phyloP scores from a whole-genome alignment of 1,139 yeast species.

The Hyphopichia burtonii region DNA sequence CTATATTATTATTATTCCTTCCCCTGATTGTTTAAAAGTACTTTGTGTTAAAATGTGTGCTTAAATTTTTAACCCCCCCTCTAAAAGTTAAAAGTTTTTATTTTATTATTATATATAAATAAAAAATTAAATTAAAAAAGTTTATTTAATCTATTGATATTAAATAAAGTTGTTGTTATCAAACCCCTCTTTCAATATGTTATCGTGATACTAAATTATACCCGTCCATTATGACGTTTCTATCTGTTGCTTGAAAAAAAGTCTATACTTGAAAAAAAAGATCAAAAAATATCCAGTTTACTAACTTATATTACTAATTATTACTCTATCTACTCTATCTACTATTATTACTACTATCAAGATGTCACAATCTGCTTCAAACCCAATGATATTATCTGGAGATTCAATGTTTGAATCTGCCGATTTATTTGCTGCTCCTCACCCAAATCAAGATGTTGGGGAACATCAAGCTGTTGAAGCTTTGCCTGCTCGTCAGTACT shows the following conservation, averaged over 20 bases:
- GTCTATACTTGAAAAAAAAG: not conserved
- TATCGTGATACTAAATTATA: constrained; percentile 21
- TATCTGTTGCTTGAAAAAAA: not conserved
- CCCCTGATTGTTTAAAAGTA: constrained; percentile 8
- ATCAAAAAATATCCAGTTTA: not conserved
- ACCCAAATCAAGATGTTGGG: not conserved
- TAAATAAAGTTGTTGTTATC: constrained; percentile 5
- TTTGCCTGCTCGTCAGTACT: not conserved
- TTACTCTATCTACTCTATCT: constrained; percentile 1
- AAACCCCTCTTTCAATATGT: constrained; percentile 19
- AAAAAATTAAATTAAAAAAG: constrained; percentile 2
- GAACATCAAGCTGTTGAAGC: not conserved
- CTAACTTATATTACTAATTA: not conserved
- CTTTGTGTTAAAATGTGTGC: constrained; percentile 30
- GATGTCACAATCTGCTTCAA: constrained; percentile 27
- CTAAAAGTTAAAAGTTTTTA: constrained; percentile 3
- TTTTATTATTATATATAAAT: constrained; percentile 3
- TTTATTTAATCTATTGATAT: constrained; percentile 4
- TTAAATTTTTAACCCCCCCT: constrained; percentile 21
- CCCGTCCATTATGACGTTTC: constrained; percentile 35
- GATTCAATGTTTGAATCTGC: constrained; percentile 33
- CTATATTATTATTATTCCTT: constrained; percentile 13
- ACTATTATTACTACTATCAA: constrained; percentile 3
- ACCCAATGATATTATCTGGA: constrained; percentile 25
- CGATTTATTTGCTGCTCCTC: constrained; percentile 16